Evolutionary conservation across 2,329 filamentous ascomycete genomes (phyloP).

Genomic region (Fusarium sp.): DNA sequence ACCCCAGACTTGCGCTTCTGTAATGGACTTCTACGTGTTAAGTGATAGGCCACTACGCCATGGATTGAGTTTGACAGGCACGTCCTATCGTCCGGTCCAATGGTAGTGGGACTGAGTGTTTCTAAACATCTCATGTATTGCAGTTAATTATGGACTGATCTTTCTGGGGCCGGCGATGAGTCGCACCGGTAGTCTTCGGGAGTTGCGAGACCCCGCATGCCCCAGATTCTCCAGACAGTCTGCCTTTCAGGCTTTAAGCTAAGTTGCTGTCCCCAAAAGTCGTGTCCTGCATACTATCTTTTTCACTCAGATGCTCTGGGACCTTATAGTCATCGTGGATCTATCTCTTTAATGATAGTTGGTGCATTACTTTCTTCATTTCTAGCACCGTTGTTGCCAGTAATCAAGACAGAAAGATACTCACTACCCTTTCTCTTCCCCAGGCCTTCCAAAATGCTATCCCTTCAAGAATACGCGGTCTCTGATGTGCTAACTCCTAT

Average conservation of each 20-base stretch:
- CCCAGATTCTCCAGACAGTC: conserved; percentile 30
- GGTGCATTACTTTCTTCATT: background rate
- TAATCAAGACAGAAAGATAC: background rate
- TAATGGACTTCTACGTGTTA: conserved; percentile 4
- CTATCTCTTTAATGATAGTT: background rate
- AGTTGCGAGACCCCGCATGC: conserved; percentile 2
- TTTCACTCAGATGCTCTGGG: background rate
- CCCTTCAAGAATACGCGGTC: background rate
- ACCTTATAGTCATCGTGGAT: background rate
- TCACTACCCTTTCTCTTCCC: background rate
- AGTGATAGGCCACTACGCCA: conserved; percentile 6
- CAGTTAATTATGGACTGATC: conserved; percentile 7
- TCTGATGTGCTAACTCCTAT: no score
- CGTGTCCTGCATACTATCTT: background rate
- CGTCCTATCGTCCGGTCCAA: conserved; percentile 10
- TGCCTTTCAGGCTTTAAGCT: background rate
- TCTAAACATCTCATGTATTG: background rate
- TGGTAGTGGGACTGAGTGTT: background rate
- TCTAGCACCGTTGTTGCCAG: background rate
- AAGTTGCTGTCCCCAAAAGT: background rate
- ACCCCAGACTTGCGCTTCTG: conserved; percentile 30
- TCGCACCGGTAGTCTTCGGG: conserved; percentile 25
- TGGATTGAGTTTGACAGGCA: conserved; percentile 15
- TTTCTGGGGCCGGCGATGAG: conserved; percentile 2
- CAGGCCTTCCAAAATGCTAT: background rate